Evolutionary conservation across 164 flowering plant genomes (phyloP), one percentile per base, ranked within the genome.

Genomic region (Paratinospora sagittata): DNA sequence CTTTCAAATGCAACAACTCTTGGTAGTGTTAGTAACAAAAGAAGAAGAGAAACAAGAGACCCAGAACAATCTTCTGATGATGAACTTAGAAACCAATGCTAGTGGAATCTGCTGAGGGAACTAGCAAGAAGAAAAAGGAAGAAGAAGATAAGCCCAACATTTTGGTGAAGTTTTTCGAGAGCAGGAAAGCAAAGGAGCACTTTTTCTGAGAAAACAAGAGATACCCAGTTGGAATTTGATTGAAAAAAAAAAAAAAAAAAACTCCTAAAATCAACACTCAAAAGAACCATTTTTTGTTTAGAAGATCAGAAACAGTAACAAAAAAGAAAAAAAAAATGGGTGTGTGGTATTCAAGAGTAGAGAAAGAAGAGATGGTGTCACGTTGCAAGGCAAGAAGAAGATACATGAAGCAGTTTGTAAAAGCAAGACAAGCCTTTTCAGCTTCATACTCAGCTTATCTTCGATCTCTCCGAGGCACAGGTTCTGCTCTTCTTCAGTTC

Each of bases 351-450:
- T 90, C 97, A 19, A 84, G 87, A 58, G 60, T 88, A 33, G 94
- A 89, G 72, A 86, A 84, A 70, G 91, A 88, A 73, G 98, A 91
- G 74, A 82, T 80, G 78, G 97, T 95, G 13, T 72, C 90, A 3
- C 76, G 96, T 39, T 95, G 98, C 86, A 92, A 84, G 69, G 92
- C 96, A 14, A 82, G 98, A 41, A 89, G 82, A 75, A 74, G 89
- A 63, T 92, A 92, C 84, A 88, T 91, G 92, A 95, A 95, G 68
- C 93, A 90, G 66, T 70, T 95, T 34, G 98, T 91, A 8, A 76
- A 81, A 67, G 88, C 97, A 1, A 81, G 97, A 12, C 94, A 92
- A 57, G 78, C 90, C 5, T 79, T 92, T 52, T 81, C 98, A 1
- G 87, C 87, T 14, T 75, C 96, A 3, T 97, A 90, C 69, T 47